Base-by-base conservation (phyloP, 1,284 basidiomycete species). In the Heterobasidion annosum region DNA sequence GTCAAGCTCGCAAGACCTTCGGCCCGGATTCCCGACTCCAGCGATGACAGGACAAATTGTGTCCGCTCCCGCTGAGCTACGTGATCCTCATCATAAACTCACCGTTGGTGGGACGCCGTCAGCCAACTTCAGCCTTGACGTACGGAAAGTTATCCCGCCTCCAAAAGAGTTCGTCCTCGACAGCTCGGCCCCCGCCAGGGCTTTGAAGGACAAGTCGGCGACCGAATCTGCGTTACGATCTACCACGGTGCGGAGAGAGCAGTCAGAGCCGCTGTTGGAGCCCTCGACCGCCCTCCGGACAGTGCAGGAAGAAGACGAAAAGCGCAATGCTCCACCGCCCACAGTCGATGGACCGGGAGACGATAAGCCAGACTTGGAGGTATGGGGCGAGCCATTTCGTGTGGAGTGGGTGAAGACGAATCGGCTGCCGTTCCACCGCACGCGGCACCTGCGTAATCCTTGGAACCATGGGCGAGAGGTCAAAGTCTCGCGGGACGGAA, bases 391-490 rank as follows among this genome's bases (percentile, higher is more conserved):
- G 53, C 76, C 88, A 1, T 98, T 98, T 76, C 77, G 78, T 56
- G 73, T 98, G 32, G 80, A 94, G 62, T 98, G 95, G 95, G 65
- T 95, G 52, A 81, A 81, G 59, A 87, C 83, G 0, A 73, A 81
- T 7, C 77, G 80, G 3, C 67, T 97, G n/a, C 83, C 91, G 1
- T 96, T 97, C 69, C 73, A 76, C 60, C 79, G 80, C 50, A 89
- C 89, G 33, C 78, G 85, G 46, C 87, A 92, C 64, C 68, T 96
- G 52, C 83, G 92, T 43, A 97, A 97, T 64, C 89, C 90, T 0
- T 97, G 93, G 94, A 95, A 96, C 60, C 85, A 92, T 63, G 90
- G 90, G 58, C 76, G 89, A 50, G 92, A 96, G 66, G 82, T 96
- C 59, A 96, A 95, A 73, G 86, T 94, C 9, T 96, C 91, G 10